These are phyloP conservation scores for Backusella psychrophila DNA, from an alignment of 192 early-diverging fungal species.

Conservation along the genomic window DNA sequence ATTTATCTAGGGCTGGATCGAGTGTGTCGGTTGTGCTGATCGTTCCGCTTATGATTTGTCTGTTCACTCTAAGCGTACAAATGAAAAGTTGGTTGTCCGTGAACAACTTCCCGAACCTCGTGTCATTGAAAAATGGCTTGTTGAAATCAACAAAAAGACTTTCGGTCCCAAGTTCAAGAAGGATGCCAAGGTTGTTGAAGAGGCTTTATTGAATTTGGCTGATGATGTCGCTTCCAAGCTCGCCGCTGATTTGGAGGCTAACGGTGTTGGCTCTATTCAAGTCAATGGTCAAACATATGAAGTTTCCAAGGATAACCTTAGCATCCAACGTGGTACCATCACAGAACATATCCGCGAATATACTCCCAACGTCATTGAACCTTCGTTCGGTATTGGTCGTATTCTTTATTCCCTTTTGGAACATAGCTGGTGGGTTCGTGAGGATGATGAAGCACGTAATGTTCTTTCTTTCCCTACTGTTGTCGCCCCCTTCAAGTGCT, in stretches of 20 bases:
- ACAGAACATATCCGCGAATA: conserved; percentile 80
- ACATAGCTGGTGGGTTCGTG: conserved; percentile 90
- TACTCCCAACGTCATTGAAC: conserved; percentile 98
- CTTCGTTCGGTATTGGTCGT: conserved; percentile 98
- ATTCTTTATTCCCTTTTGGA: conserved; percentile 96
- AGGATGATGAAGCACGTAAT: conserved; percentile 83
- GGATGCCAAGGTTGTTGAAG: conserved; percentile 86
- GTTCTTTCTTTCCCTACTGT: conserved; percentile 89
- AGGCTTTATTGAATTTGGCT: conserved; percentile 59
- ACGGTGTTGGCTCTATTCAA: conserved; percentile 47
- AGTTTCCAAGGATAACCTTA: conserved; percentile 49
- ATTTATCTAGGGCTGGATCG: conserved; percentile 87
- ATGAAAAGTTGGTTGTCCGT: conserved; percentile 92
- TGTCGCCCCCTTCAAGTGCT: conserved; percentile 95
- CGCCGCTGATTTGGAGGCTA: conserved; percentile 49
- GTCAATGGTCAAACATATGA: conserved; percentile 66
- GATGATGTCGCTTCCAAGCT: conserved; percentile 58
- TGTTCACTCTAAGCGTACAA: conserved; percentile 85
- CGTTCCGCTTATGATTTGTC: conserved; percentile 97
- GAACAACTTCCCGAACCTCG: conserved; percentile 83
- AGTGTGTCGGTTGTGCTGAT: conserved; percentile 99
- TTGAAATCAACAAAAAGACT: conserved; percentile 91
- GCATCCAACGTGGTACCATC: conserved; percentile 32
- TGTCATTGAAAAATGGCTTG: conserved; percentile 68
- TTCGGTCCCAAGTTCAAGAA: conserved; percentile 95